Evolutionary conservation across 305 asterid genomes (phyloP).

Genomic region (Nicotiana rustica): DNA sequence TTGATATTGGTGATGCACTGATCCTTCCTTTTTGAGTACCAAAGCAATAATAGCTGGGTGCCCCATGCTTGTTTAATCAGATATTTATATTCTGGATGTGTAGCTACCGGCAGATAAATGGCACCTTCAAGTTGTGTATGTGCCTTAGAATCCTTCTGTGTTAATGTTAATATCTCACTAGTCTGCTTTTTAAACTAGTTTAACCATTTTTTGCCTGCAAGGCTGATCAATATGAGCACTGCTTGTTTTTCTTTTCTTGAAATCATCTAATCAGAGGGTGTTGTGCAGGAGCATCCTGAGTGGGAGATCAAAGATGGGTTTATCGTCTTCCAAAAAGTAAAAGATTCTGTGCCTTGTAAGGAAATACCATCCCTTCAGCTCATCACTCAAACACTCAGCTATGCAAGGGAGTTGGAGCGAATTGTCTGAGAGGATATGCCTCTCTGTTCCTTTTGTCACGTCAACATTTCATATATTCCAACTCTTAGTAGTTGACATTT

Average conservation of each 20-base stretch:
- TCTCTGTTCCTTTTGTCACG: not conserved
- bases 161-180: not conserved
- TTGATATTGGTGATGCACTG: not conserved
- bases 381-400: conserved; percentile 76
- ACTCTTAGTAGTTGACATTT: conserved; percentile 6
- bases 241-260: not conserved
- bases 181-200: not conserved
- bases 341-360: conserved; percentile 83
- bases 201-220: not conserved
- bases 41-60: not conserved
- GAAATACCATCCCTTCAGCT: conserved; percentile 94
- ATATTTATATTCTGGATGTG: not conserved
- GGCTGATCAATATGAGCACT: not conserved
- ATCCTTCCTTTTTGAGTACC: not conserved
- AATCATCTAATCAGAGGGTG: not conserved
- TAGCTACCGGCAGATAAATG: not conserved
- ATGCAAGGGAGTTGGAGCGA: conserved; percentile 68
- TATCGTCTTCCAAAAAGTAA: conserved; percentile 72
- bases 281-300: conserved; percentile 86
- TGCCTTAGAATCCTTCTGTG: not conserved
- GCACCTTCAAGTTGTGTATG: not conserved
- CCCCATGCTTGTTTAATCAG: not conserved
- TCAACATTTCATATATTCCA: conserved; percentile 1
- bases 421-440: conserved; percentile 57
- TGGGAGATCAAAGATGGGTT: conserved; percentile 78